phyloP scores from a whole-genome alignment of 176 grass and related monocot genomes.

The Melocanna baccifera region DNA sequence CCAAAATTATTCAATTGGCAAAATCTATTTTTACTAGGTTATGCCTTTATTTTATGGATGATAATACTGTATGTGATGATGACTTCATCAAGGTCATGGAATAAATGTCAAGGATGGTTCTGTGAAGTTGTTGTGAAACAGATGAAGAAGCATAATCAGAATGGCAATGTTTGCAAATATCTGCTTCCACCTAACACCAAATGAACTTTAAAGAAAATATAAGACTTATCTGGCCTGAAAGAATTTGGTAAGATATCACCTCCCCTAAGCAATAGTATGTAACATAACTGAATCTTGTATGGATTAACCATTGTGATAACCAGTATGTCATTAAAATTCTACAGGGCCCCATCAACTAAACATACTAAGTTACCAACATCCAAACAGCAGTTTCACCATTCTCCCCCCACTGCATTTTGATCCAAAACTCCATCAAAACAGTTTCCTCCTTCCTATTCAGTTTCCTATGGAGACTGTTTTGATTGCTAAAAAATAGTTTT shows the following conservation, averaged over 20 bases:
- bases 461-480: neutral
- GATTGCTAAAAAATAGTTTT: neutral
- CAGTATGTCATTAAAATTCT: neutral
- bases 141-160: neutral
- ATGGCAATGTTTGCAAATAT: neutral
- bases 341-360: neutral
- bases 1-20: neutral
- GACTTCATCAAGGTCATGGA: neutral
- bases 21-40: neutral
- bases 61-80: neutral
- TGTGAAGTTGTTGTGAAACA: neutral
- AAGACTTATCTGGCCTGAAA: neutral
- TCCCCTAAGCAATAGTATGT: neutral
- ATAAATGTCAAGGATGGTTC: neutral
- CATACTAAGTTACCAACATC: neutral
- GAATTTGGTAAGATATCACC: neutral
- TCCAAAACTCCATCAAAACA: neutral
- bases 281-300: neutral
- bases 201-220: neutral
- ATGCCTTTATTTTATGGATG: neutral
- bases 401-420: neutral
- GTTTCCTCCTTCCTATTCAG: neutral
- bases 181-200: slow-evolving; percentile 8
- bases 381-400: neutral
- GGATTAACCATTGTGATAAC: neutral